Base-by-base conservation (phyloP, 805 yeast species). In the Candida saitoana region DNA sequence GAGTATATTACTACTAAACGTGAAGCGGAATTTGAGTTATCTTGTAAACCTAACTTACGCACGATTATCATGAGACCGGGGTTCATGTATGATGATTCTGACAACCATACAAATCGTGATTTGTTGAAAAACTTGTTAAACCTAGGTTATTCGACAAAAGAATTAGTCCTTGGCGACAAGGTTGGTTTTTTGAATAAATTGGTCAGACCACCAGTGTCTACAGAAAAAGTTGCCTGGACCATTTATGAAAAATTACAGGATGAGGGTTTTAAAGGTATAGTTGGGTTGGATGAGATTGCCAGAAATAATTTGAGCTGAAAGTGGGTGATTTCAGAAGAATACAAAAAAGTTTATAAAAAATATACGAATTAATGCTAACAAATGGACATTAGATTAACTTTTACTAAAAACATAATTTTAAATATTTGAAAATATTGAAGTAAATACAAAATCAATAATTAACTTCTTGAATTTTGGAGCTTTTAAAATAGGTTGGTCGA, bases 1-100 rank as follows among this genome's bases (percentile, higher is more conserved):
- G 89, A 83, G 1, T 89, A 89, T 59, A 77, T 89, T 27, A 69
- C 73, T 7, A 79, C 93, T 17, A 89, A 89, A 53, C 67, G 96
- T 50, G 79, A 73, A 45, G 91, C 96, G 0, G 97, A 89, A 57
- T 59, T 60, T 18, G 82, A 77, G 49, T 59, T 79, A 16, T 57
- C 69, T 19, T 64, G 76, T 16, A 63, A 68, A n/a, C 56, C 60
- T 2, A 57, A 57, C 1, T 64, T 86, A 18, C 72, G 91, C 43
- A 67, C 84, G 0, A 77, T 89, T 2, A 57, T 84, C 12, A 47
- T 86, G 62, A 72, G 96, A 46, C 96, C 96, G 0, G 95, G 95
- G 0, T 79, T 88, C 51, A 81, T 89, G 89, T 84, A 66, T 54
- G 95, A 87, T 55, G 77, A 70, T 15, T 36, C 41, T 17, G 51